Percentiles rank a stretch among this genome's conserved stretches.
Conservation (phyloP, 2,329 filamentous ascomycete genomes). For the Dryadomyces sulphureus region DNA sequence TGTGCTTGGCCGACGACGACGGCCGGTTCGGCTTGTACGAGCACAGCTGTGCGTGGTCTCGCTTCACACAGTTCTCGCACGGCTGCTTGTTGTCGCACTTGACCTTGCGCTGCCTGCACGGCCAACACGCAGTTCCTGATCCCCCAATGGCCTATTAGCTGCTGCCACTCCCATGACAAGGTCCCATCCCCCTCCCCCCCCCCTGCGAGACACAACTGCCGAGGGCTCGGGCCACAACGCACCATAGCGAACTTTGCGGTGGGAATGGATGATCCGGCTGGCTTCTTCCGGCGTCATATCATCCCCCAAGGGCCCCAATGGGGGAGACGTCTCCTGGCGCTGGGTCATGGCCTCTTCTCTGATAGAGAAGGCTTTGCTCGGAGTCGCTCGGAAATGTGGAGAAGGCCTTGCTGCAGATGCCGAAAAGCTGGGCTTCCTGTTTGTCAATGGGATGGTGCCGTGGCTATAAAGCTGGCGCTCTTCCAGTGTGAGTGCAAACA, state of each 20-base stretch:
- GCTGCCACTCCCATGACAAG: too few species aligned
- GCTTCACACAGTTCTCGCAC: constrained; percentile 53
- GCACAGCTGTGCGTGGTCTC: constrained; percentile 49
- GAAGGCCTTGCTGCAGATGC: neutral
- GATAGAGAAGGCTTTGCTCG: neutral
- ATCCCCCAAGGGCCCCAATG: too few species aligned
- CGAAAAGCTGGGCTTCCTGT: neutral
- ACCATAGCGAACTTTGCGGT: constrained; percentile 56
- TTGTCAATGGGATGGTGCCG: neutral
- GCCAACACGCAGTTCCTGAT: constrained; percentile 49
- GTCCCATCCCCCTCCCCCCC: too few species aligned
- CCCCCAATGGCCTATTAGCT: too few species aligned
- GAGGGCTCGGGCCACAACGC: too few species aligned
- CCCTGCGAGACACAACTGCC: neutral
- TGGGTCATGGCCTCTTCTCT: constrained; percentile 24
- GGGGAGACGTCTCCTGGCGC: constrained; percentile 26
- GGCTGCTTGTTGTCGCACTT: constrained; percentile 57
- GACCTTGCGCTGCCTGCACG: constrained; percentile 52
- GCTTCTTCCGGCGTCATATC: constrained; percentile 50
- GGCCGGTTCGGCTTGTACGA: constrained; percentile 50
- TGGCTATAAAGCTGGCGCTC: neutral
- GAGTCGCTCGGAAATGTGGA: constrained; percentile 11
- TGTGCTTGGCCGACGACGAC: constrained; percentile 20
- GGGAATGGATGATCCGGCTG: constrained; percentile 53
- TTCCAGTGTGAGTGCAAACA: neutral